Conservation (phyloP, 2,329 filamentous ascomycete genomes). For the Trichoderma sp. region DNA sequence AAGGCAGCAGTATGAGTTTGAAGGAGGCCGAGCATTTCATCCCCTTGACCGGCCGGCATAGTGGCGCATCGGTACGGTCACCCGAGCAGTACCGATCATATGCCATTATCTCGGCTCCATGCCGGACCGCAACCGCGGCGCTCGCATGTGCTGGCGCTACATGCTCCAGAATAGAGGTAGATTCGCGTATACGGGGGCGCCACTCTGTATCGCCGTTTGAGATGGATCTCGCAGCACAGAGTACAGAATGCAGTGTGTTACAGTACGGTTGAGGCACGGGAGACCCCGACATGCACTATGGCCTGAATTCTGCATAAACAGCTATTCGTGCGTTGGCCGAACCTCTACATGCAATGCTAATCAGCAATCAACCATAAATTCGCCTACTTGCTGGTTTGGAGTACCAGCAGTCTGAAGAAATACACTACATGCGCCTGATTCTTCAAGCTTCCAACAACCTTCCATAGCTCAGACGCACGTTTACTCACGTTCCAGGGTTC, state of each 20-base stretch:
- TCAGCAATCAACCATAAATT: not conserved
- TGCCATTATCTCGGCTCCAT: not conserved
- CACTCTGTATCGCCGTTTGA: not conserved
- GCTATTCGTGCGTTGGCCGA: not conserved
- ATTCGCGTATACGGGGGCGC: not conserved
- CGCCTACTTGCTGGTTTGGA: not conserved
- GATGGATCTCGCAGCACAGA: not conserved
- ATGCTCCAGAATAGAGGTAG: not conserved
- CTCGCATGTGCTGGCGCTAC: slow-evolving; percentile 9
- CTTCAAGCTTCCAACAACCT: slow-evolving; percentile 2
- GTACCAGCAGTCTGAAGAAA: not conserved
- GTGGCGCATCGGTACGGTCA: not conserved
- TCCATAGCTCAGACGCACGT: slow-evolving; percentile 5
- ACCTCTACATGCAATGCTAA: not conserved
- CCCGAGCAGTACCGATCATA: slow-evolving; percentile 1
- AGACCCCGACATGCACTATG: slow-evolving; percentile 1
- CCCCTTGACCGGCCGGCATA: not conserved
- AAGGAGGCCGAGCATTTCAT: not conserved
- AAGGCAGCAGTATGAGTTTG: slow-evolving; percentile 6
- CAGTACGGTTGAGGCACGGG: not conserved
- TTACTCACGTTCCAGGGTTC: slow-evolving; percentile 6
- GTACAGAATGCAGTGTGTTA: not conserved
- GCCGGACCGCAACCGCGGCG: slow-evolving; percentile 12
- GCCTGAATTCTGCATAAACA: not conserved
- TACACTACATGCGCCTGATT: not conserved